phyloP scores from a whole-genome alignment of 306 rosid genomes.

The Malus domestica region ASM211411v1 NC_041794.1:21388501-21389000 shows the following conservation, averaged over 20 bases:
- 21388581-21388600: background rate
- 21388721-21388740: conserved; percentile 97
- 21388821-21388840: conserved; percentile 8
- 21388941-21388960: conserved; percentile 22
- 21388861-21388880: conserved; percentile 99
- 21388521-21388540: conserved; percentile 62
- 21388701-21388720: conserved; percentile 79
- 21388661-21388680: conserved; percentile 78
- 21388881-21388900: conserved; percentile 96
- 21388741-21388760: conserved; percentile 84
- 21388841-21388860: conserved; percentile 2
- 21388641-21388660: background rate
- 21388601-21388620: background rate
- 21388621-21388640: background rate
- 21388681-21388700: conserved; percentile 83
- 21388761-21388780: conserved; percentile 4
- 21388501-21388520: conserved; percentile 99
- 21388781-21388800: background rate
- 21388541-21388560: background rate
- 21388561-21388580: background rate
- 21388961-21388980: background rate
- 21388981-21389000: background rate
- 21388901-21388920: conserved; percentile 99
- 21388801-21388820: background rate
- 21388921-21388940: conserved; percentile 67